Conservation (phyloP, 805 yeast species). For the Alloascoidea hylecoeti region DNA sequence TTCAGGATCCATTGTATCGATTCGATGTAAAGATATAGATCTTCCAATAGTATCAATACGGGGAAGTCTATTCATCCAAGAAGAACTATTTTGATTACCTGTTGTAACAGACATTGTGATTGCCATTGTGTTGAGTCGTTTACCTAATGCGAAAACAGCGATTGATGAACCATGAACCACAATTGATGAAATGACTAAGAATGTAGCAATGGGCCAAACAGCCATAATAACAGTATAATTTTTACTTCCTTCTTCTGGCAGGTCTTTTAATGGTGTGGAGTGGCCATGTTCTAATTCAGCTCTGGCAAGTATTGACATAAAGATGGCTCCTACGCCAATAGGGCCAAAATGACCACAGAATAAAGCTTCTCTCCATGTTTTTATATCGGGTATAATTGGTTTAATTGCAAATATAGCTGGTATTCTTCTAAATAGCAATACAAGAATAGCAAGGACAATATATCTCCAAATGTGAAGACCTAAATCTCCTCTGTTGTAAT, state of each 20-base stretch:
- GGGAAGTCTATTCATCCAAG: conserved; percentile 83
- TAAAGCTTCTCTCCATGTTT: conserved; percentile 86
- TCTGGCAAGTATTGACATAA: conserved; percentile 70
- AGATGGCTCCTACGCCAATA: conserved; percentile 88
- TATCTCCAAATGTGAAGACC: conserved; percentile 75
- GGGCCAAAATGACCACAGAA: conserved; percentile 97
- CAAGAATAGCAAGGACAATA: conserved; percentile 57
- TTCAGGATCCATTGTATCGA: conserved; percentile 48
- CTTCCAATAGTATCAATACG: conserved; percentile 58
- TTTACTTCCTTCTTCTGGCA: conserved; percentile 12
- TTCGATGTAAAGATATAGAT: conserved; percentile 68
- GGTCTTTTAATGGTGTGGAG: conserved; percentile 38
- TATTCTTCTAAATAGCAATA: conserved; percentile 62
- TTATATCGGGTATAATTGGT: conserved; percentile 75
- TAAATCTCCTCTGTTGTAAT: conserved; percentile 43
- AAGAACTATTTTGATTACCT: conserved; percentile 41
- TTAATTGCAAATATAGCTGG: conserved; percentile 70
- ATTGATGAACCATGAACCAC: conserved; percentile 87
- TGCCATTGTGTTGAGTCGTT: conserved; percentile 81
- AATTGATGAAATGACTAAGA: conserved; percentile 69
- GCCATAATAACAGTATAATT: conserved; percentile 46
- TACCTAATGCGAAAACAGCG: conserved; percentile 66
- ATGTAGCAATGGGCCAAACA: conserved; percentile 77
- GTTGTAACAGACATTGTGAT: conserved; percentile 84
- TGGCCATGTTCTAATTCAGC: conserved; percentile 48